These are phyloP conservation scores for Telopea speciosissima DNA, from an alignment of 177 flowering plant species.

Conservation along the genomic window DNA sequence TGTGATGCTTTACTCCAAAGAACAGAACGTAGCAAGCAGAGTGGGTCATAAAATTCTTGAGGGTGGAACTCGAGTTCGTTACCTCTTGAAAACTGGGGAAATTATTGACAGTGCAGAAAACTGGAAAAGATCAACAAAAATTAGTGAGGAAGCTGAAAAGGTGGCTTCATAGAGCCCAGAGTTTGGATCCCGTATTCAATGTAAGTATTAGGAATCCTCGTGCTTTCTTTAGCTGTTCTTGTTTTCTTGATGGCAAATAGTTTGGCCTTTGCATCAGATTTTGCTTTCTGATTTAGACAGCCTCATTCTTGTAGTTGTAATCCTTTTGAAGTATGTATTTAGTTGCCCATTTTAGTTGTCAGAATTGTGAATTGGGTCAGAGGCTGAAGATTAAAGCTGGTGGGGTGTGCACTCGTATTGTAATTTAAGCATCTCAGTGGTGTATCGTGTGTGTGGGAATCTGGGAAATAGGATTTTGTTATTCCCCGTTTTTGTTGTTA, in stretches of 20 bases:
- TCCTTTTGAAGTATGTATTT: too few species aligned
- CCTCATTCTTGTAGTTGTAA: too few species aligned
- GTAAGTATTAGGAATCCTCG: not conserved
- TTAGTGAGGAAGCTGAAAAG: constrained; percentile 40
- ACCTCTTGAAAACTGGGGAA: constrained; percentile 92
- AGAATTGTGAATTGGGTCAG: too few species aligned
- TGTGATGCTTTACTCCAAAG: constrained; percentile 98
- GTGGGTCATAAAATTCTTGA: constrained; percentile 87
- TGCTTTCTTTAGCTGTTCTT: not conserved
- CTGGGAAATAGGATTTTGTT: too few species aligned
- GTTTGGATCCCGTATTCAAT: not conserved
- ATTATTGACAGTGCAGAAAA: constrained; percentile 72
- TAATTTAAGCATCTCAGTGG: too few species aligned
- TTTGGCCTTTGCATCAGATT: too few species aligned
- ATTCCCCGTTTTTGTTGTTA: too few species aligned
- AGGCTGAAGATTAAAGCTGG: too few species aligned
- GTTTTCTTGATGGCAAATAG: not conserved
- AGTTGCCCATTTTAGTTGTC: too few species aligned
- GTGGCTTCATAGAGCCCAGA: constrained; percentile 20
- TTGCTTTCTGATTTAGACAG: too few species aligned
- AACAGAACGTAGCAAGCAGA: constrained; percentile 75
- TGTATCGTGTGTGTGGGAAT: too few species aligned
- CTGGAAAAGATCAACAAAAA: constrained; percentile 65
- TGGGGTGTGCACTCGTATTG: too few species aligned
- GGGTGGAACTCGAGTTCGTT: constrained; percentile 74